phyloP scores from a whole-genome alignment of 352 stramenopile genomes.

The Phytophthora boehmeriae region DNA sequence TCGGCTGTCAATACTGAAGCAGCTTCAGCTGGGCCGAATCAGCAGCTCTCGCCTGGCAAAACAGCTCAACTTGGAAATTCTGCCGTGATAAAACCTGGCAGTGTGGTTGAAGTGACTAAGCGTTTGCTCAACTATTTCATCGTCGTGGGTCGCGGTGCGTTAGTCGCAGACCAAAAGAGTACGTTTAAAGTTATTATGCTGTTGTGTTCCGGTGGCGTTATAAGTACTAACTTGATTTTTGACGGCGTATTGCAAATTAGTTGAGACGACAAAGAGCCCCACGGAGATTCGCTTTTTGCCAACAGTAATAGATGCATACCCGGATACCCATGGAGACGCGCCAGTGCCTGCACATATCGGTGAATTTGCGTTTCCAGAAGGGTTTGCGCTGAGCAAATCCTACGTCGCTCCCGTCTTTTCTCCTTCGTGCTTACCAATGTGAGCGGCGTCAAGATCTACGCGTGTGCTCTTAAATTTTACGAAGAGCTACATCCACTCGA shows the following conservation, averaged over 20 bases:
- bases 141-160: constrained; percentile 63
- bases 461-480: constrained; percentile 80
- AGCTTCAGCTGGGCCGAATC: constrained; percentile 34
- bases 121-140: constrained; percentile 88
- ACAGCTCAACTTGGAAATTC: constrained; percentile 38
- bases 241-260: constrained; percentile 25
- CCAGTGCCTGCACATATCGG: constrained; percentile 68
- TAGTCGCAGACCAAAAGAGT: constrained; percentile 72
- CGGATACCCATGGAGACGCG: constrained; percentile 60
- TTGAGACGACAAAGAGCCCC: constrained; percentile 75
- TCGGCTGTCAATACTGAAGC: constrained; percentile 8
- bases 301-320: constrained; percentile 67
- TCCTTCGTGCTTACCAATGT: constrained; percentile 88
- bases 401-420: constrained; percentile 72
- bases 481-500: constrained; percentile 83
- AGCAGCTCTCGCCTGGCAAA: constrained; percentile 38
- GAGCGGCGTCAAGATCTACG: constrained; percentile 82
- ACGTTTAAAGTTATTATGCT: constrained; percentile 23
- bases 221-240: neutral
- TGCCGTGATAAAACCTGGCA: constrained; percentile 44
- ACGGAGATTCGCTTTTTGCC: constrained; percentile 76
- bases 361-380: constrained; percentile 84
- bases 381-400: constrained; percentile 61
- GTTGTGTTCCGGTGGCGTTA: neutral
- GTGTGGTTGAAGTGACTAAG: constrained; percentile 77